Percentiles rank a stretch among this genome's conserved stretches.
Conservation (phyloP, 257 asterid species). For the Lycium barbarum region DNA sequence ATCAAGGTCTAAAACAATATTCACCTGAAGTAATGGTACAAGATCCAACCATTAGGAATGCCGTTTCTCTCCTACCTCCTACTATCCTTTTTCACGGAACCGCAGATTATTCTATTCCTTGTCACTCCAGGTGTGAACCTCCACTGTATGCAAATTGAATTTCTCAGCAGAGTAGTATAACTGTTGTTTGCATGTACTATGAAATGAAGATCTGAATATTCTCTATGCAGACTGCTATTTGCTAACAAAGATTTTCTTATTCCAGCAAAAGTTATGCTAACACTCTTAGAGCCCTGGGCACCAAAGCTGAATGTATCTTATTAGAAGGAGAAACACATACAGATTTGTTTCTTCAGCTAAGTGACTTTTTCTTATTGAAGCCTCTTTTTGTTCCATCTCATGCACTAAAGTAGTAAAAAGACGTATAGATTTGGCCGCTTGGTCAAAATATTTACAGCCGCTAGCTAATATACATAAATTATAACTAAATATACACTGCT, state of each 20-base stretch:
- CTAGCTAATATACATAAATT: too few relatives aligned
- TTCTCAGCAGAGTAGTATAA: background rate
- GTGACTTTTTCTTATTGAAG: background rate
- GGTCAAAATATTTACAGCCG: too few relatives aligned
- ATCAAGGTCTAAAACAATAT: conserved; percentile 65
- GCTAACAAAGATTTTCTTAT: background rate
- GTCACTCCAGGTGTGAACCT: conserved; percentile 64
- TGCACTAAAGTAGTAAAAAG: too few relatives aligned
- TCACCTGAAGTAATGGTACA: conserved; percentile 78
- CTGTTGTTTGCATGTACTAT: background rate
- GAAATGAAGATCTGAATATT: background rate
- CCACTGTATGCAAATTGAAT: background rate
- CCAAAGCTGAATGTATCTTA: conserved; percentile 69
- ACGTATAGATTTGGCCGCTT: too few relatives aligned
- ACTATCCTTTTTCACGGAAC: conserved; percentile 85
- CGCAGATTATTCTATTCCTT: conserved; percentile 90
- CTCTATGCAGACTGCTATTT: background rate
- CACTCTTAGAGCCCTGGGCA: conserved; percentile 72
- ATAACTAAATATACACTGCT: too few relatives aligned
- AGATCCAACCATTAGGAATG: conserved; percentile 61
- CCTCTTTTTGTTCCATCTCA: background rate
- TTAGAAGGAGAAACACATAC: conserved; percentile 96
- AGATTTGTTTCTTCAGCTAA: conserved; percentile 89
- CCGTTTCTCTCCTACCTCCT: conserved; percentile 75
- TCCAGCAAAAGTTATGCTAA: conserved; percentile 77